phyloP scores from a whole-genome alignment of 2,329 filamentous ascomycete genomes.

The Neofusicoccum laricinum region DNA sequence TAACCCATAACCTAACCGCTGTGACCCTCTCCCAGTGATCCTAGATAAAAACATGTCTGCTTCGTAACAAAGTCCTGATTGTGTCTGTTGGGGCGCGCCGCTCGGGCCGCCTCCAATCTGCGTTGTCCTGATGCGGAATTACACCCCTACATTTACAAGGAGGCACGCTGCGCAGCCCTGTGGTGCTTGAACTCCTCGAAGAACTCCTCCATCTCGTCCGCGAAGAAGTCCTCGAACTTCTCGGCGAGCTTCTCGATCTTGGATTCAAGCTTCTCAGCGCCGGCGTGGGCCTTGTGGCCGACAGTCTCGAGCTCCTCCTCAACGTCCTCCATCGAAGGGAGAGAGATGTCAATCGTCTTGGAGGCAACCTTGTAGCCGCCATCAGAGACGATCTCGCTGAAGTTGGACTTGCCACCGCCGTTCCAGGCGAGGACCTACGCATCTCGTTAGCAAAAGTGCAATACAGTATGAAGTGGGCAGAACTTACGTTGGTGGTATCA shows the following conservation, averaged over 20 bases:
- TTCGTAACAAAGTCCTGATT: neutral
- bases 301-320: conserved; percentile 36
- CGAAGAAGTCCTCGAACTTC: conserved; percentile 47
- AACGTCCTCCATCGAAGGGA: conserved; percentile 21
- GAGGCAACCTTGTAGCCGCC: conserved; percentile 63
- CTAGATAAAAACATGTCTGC: conserved; percentile 8
- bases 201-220: conserved; percentile 50
- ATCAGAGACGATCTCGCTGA: conserved; percentile 72
- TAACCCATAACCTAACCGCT: conserved; percentile 6
- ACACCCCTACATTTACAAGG: conserved; percentile 7
- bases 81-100: neutral
- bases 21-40: neutral
- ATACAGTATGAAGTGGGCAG: neutral
- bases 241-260: conserved; percentile 47
- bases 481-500: conserved; percentile 76
- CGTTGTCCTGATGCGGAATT: neutral
- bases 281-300: conserved; percentile 31
- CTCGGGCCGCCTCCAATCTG: neutral
- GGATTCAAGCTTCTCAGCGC: conserved; percentile 42
- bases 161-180: conserved; percentile 2
- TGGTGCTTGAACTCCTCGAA: conserved; percentile 52
- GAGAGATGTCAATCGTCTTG: conserved; percentile 21
- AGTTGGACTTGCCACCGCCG: conserved; percentile 93
- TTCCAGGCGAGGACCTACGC: conserved; percentile 87
- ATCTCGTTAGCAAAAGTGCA: conserved; percentile 23